Evolutionary conservation across 176 grass and related monocot genomes (phyloP), one percentile per base, ranked within the genome.

Genomic region (Canna indica): DNA sequence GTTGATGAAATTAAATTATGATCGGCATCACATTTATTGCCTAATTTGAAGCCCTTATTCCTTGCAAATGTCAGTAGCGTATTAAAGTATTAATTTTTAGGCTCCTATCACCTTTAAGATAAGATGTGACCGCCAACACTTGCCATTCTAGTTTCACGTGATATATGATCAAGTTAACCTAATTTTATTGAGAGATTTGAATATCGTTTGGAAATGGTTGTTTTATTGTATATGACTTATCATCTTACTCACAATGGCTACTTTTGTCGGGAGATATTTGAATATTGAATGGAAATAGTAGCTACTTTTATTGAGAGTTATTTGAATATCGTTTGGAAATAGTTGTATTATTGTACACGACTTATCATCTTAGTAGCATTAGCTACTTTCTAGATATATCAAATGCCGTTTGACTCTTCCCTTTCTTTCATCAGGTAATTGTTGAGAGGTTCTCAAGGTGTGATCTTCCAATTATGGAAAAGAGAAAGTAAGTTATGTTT

Each of bases 391-490:
- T n/a, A 54, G 50, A n/a, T n/a, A n/a, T n/a, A n/a, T 18, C 5
- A 54, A 33, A 30, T 56, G n/a, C 25, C 28, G 47, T 64, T 34
- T 36, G 5, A 12, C 28, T 48, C 18, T 48, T 25, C 3, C 53
- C 58, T 41, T 78, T 39, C 32, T 33, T 42, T 67, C 20, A 45
- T 28, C 30, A 84, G 82, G 71, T 84, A 50, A 60, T 84, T 25
- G 82, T 75, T 38, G 82, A 84, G 64, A 84, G 71, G 69, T 84
- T 79, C 69, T 67, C 82, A 4, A 59, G 76, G 30, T 63, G 76
- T 63, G 76, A 84, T 75, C 82, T 84, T 79, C 76, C 63, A 2
- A n/a, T 70, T 15, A 84, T 84, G 76, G 82, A 84, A 36, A 84
- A 84, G 70, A 75, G 47, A 62, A 84, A 79, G 82, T 83, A 83